These are phyloP conservation scores for Lachnellula occidentalis DNA, from an alignment of 2,329 filamentous ascomycete genomes.

Conservation along the genomic window DNA sequence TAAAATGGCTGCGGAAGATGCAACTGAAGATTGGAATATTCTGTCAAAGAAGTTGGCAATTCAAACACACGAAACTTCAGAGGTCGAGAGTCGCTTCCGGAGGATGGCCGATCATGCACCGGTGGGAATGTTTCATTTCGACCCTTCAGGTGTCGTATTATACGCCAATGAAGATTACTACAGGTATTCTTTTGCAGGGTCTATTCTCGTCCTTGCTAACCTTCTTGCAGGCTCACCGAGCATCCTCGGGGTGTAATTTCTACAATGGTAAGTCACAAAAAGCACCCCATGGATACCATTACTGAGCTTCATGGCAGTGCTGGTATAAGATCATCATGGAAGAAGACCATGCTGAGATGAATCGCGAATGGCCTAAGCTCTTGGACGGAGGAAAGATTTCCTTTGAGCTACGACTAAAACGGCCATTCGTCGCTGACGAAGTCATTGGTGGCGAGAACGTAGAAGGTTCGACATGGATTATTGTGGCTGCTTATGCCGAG, in stretches of 20 bases:
- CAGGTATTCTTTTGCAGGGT: conserved; percentile 11
- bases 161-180: conserved; percentile 68
- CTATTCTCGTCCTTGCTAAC: neutral
- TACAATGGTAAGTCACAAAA: conserved; percentile 12
- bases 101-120: conserved; percentile 69
- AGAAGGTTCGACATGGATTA: conserved; percentile 27
- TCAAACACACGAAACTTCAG: conserved; percentile 44
- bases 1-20: conserved; percentile 52
- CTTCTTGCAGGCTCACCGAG: conserved; percentile 44
- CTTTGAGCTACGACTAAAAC: conserved; percentile 21
- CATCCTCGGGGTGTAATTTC: conserved; percentile 35
- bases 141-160: conserved; percentile 56
- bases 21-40: conserved; percentile 61
- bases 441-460: conserved; percentile 47
- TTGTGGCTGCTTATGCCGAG: conserved; percentile 23
- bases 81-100: conserved; percentile 59
- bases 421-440: conserved; percentile 44
- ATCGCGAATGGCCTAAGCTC: conserved; percentile 19
- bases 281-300: neutral
- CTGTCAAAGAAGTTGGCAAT: conserved; percentile 60
- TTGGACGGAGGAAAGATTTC: conserved; percentile 14
- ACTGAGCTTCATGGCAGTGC: conserved; percentile 2
- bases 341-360: conserved; percentile 16
- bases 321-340: conserved; percentile 17
- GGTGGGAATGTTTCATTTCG: conserved; percentile 64